Evolutionary conservation across 2,329 filamentous ascomycete genomes (phyloP).

Genomic region (Aspergillus vadensis): DNA sequence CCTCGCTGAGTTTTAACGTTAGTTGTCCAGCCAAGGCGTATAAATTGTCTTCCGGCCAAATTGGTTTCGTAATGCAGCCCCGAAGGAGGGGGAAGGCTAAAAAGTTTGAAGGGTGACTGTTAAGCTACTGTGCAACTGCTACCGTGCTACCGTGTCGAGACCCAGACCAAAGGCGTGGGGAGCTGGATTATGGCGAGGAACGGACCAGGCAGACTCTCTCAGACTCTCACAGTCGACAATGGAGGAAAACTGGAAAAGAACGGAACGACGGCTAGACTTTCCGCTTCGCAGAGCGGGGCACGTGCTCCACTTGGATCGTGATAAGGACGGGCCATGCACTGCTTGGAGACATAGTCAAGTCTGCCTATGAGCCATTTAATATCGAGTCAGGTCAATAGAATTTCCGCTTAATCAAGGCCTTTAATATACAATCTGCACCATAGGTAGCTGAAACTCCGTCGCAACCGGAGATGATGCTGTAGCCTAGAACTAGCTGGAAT

Average conservation of each 20-base stretch:
- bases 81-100: not conserved
- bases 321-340: slow-evolving; percentile 1
- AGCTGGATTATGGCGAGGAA: not conserved
- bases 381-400: not conserved
- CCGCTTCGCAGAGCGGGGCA: not conserved
- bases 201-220: not conserved
- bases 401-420: not conserved
- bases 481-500: not conserved
- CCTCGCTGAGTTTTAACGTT: not conserved
- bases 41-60: slow-evolving; percentile 3
- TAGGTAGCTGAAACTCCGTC: not conserved
- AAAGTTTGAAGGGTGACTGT: not conserved
- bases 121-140: not conserved
- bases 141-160: too few species aligned
- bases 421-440: not conserved
- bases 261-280: not conserved
- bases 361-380: not conserved
- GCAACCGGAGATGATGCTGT: not conserved
- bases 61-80: not conserved
- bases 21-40: not conserved
- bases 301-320: not conserved
- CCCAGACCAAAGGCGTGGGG: not conserved
- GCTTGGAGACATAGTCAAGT: not conserved
- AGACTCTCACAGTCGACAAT: not conserved
- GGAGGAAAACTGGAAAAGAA: too few species aligned